These are phyloP conservation scores for Daldinia eschscholtzii DNA, from an alignment of 2,329 filamentous ascomycete species.

Conservation along the genomic window DNA sequence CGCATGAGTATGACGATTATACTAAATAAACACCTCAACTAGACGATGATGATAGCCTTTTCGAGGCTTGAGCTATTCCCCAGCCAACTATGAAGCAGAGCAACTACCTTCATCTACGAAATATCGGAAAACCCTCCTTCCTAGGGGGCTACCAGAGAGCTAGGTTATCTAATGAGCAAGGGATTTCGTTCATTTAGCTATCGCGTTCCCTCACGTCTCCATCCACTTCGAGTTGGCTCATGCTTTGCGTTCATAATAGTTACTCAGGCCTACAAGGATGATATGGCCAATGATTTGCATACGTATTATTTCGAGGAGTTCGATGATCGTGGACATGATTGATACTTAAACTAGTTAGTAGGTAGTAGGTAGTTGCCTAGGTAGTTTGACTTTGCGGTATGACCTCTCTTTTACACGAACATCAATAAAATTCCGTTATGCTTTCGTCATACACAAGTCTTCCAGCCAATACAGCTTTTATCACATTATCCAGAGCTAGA, in stretches of 20 bases:
- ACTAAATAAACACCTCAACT: background rate
- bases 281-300: background rate
- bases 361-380: background rate
- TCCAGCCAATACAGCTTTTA: background rate
- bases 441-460: background rate
- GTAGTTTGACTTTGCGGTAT: background rate
- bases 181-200: background rate
- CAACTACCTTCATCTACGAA: background rate
- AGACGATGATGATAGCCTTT: background rate
- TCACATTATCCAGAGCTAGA: background rate
- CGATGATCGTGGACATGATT: background rate
- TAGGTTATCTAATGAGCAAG: background rate
- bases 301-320: background rate
- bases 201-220: background rate
- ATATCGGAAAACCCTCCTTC: background rate
- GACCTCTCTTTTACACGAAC: background rate
- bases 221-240: background rate
- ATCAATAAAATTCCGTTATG: background rate
- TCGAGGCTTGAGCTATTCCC: constrained; percentile 1
- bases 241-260: background rate
- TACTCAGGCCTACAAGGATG: background rate
- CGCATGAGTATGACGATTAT: background rate
- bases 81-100: background rate
- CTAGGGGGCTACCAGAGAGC: background rate
- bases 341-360: background rate